A percentile compares a stretch with the other conserved stretches of the same genome.
phyloP scores from a whole-genome alignment of 179 eudicot species.

The Gypsophila paniculata region DNA sequence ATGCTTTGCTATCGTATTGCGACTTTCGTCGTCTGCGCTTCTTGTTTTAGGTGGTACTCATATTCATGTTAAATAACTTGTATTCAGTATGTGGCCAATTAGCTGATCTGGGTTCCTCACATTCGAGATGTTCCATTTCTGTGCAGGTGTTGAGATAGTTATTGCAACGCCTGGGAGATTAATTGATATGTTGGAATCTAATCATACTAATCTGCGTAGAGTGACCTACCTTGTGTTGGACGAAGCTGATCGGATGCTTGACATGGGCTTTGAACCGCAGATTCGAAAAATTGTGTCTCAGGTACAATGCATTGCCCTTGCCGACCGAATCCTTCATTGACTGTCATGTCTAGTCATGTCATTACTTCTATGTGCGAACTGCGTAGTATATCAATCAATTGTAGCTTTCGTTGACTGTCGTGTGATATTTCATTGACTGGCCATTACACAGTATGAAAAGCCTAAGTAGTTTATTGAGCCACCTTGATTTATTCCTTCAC shows the following conservation, averaged over 20 bases:
- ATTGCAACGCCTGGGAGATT: conserved; percentile 94
- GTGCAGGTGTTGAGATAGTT: conserved; percentile 88
- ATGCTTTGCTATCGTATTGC: conserved; percentile 44
- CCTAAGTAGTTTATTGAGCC: too few species aligned
- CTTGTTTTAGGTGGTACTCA: conserved; percentile 46
- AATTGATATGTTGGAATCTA: conserved; percentile 91
- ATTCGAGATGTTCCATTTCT: conserved; percentile 12
- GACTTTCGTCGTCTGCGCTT: conserved; percentile 42
- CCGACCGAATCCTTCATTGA: neutral
- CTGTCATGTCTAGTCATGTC: neutral
- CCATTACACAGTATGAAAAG: too few species aligned
- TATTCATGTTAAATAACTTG: conserved; percentile 12
- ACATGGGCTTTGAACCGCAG: conserved; percentile 99
- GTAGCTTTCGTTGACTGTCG: too few species aligned
- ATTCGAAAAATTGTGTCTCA: conserved; percentile 86
- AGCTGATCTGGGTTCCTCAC: conserved; percentile 19
- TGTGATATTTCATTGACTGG: too few species aligned
- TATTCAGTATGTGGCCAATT: conserved; percentile 12
- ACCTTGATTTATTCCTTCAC: too few species aligned
- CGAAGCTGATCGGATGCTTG: conserved; percentile 98
- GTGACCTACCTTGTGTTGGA: conserved; percentile 93
- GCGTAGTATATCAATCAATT: too few species aligned
- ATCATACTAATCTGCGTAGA: conserved; percentile 76
- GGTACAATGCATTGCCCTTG: conserved; percentile 32
- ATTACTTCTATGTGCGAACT: neutral